Base-by-base conservation (phyloP, 306 rosid species). In the Vicia sativa region DNA sequence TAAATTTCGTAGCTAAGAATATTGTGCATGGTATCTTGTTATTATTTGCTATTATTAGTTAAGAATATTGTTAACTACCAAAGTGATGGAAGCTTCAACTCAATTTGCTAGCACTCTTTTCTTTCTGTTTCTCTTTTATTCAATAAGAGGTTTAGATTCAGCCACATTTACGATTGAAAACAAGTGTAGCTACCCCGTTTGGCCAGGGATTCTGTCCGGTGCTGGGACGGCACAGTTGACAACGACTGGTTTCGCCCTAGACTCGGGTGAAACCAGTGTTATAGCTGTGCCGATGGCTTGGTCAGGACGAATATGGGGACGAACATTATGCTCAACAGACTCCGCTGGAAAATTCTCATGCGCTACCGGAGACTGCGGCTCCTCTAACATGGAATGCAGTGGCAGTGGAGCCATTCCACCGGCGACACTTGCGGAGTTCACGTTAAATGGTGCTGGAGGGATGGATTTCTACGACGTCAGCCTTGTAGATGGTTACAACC, bases 221-320 rank as follows among this genome's bases (percentile, higher is more conserved):
- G 88, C 95, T 0, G 93, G 96, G 3, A 85, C 85, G 1, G 34
- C 75, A 0, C 82, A 50, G 15, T 87, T 81, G 5, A 28, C 85
- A 23, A 74, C 86, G 14, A 87, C 89, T 0, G 96, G 96, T 8
- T 87, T 90, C 14, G 37, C 48, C 7, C 74, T 90, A 37, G 81
- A 71, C 5, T 65, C 88, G 0, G 87, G 74, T 1, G 80, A 79
- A 28, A 79, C 95, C 12, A 75, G 29, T 19, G 19, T 75, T 9
- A 18, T 90, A 2, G 4, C 65, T 0, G 42, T 85, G 2, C 90
- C 96, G 0, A 2, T 79, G 8, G 52, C 80, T 7, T 90, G 96
- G 96, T 87, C 96, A 1, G 96, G 91, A 53, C 88, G 95, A 10
- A n/a, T 90, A 2, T 90, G 95, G 96, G 95, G 86, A 9, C 78